Base-by-base conservation (phyloP, 169 alveolate species). In the Plasmodium vivax region DNA sequence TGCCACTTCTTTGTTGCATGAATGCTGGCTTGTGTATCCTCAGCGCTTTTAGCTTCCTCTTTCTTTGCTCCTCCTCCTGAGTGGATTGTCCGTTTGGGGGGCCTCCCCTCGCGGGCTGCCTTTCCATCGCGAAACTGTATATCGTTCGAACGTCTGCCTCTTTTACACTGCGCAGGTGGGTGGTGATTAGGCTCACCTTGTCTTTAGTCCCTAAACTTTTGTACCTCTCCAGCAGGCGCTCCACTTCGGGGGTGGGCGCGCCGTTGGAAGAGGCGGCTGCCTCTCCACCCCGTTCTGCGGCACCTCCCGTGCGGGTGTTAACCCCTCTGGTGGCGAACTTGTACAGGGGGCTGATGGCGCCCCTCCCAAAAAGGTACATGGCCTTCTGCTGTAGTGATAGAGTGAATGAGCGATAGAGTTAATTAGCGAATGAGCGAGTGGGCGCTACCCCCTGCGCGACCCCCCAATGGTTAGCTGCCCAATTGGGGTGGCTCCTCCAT, bases 21-120 rank as follows among this genome's bases (percentile, higher is more conserved):
- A 54, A 90, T 62, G 94, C 38, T 19, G 94, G 94, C 36, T 79
- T 90, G 10, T 85, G 68, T 68, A 90, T 8, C 34, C 51, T 90
- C 9, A 77, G 32, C 7, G 62, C 2, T 81, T 80, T 90, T 2
- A 41, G 0, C 47, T 23, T 90, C 27, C 45, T 77, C 30, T 41
- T 90, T 5, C 73, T 80, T 80, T 79, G 45, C 45, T 3, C 9
- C 45, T 38, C 7, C 0, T 38, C 8, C 45, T 38, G 45, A 3
- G 2, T 38, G 45, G 0, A 0, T 0, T 19, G 38, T n/a, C 23
- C 77, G 3, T 68, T 68, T 4, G 1, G 32, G 32, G 1, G 5
- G n/a, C 30, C 14, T 58, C 51, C 94, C 54, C 71, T 58, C 36
- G 30, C 91, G 34, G 58, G 68, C 36, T 80, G 84, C 16, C 36